Base-by-base conservation (phyloP, 192 early-diverging fungal species). In the Coemansia sp. region DNA sequence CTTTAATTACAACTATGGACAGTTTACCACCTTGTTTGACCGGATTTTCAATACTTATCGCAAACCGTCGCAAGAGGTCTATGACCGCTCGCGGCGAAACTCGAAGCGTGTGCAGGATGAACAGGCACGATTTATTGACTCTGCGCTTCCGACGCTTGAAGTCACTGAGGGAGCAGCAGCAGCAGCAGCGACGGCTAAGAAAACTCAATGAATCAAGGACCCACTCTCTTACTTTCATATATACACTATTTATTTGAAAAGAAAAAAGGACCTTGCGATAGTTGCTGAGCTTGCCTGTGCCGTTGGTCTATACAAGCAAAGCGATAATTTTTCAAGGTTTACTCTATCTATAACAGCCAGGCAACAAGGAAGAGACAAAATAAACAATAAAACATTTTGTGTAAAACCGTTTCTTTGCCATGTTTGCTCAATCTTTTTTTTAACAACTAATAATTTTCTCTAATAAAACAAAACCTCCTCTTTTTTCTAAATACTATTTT, bases 1-100 rank as follows among this genome's bases (percentile, higher is more conserved):
- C 76, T 99, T 99, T 71, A 95, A 97, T 81, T 99, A 97, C 83
- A 99, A 99, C 79, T 99, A 93, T 61, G 96, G 96, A 2, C 96
- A 99, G 77, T 98, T 95, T 70, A 92, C 90, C 17, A 98, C 95
- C 10, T 53, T 98, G n/a, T 98, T 93, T 87, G 93, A 90, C 55
- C 81, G 83, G 25, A 1, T 85, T 11, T 84, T 84, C 48, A 77
- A 79, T 9, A 81, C 86, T 26, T 83, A 87, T 51, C 81, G 88
- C 40, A 78, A 82, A 46, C 88, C 88, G 0, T 77, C 78, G 6
- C 64, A 67, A 8, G 83, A 87, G 44, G 82, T 87, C 53, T 85
- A 84, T 53, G 78, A 87, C 53, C 65, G 67, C 5, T 66, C 68
- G 17, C 47, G 80, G 36, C 77, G 81, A 46, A 83, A 80, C 56